Base-by-base conservation (phyloP, 164 flowering plant genomes). In the Chimonanthus salicifolius region DNA sequence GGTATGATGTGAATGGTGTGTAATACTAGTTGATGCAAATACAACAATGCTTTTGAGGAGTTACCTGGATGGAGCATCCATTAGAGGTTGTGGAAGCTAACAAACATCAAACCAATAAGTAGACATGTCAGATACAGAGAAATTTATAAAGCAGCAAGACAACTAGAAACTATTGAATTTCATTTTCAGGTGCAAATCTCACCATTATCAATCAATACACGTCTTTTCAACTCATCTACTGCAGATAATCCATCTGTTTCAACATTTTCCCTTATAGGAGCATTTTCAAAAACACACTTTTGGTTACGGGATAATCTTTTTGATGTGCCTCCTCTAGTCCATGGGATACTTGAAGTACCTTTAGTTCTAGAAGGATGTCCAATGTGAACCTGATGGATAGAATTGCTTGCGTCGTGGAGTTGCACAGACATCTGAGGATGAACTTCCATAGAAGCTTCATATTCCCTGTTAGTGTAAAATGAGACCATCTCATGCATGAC, bases 401-500 rank as follows among this genome's bases (percentile, higher is more conserved):
- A 75, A 73, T 68, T 50, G 69, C 75, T 74, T 69, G 63, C 75
- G 70, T 74, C 67, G 44, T 65, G 80, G 69, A 18, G 64, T 49
- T 74, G 76, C 46, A 7, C 60, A 60, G 77, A 50, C 77, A 74
- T 58, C 64, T 49, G 79, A 44, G 77, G 75, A 70, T 44, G 71
- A 18, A 75, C 81, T 51, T 67, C 68, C 21, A 3, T 47, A 73
- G 20, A 51, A 75, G 74, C 72, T 69, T 70, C 83, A 80, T 5
- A 21, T 58, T 78, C 79, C 80, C 88, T 87, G 85, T 77, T 69
- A 76, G 58, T 73, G 7, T n/a, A 73, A 48, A 67, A 11, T 51
- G 49, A 74, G 3, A 65, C 71, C 64, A 50, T 66, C 68, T 45
- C n/a, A 44, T 63, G 45, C 45, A 63, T 63, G 46, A 63, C 3